phyloP scores from a whole-genome alignment of 2,329 filamentous ascomycete genomes.

The Aspergillus terreus region DNA sequence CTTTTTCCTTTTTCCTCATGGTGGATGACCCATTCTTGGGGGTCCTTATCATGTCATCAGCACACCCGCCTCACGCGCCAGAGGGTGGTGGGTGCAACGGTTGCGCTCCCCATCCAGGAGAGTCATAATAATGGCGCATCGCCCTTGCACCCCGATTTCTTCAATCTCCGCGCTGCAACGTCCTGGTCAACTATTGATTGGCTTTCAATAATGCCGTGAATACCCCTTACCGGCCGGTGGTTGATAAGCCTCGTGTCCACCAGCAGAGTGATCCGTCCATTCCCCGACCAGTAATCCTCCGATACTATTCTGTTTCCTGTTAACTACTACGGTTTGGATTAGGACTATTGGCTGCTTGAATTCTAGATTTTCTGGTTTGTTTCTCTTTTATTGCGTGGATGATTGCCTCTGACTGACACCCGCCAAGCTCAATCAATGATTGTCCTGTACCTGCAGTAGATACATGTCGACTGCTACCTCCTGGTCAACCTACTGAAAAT shows the following conservation, averaged over 20 bases:
- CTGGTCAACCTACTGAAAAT: neutral
- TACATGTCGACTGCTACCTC: neutral
- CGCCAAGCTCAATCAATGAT: neutral
- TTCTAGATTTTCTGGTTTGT: conserved; percentile 1
- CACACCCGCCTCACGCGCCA: neutral
- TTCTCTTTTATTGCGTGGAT: conserved; percentile 5
- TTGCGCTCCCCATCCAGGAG: neutral
- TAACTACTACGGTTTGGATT: neutral
- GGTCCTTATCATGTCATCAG: neutral
- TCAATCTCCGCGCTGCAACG: neutral
- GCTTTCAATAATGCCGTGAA: conserved; percentile 10
- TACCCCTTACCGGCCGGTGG: conserved; percentile 20
- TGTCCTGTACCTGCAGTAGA: neutral
- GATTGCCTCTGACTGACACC: conserved; percentile 4
- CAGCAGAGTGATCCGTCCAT: neutral
- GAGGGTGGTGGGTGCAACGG: neutral
- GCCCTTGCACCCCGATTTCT: neutral
- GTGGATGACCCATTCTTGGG: neutral
- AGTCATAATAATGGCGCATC: neutral
- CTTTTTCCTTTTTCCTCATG: neutral
- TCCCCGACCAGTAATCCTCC: conserved; percentile 5
- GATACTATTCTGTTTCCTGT: conserved; percentile 4
- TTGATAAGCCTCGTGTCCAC: conserved; percentile 24
- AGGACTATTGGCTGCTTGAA: neutral
- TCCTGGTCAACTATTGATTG: conserved; percentile 18